phyloP scores from a whole-genome alignment of 1,139 yeast species.

The Pichia sp. region DNA sequence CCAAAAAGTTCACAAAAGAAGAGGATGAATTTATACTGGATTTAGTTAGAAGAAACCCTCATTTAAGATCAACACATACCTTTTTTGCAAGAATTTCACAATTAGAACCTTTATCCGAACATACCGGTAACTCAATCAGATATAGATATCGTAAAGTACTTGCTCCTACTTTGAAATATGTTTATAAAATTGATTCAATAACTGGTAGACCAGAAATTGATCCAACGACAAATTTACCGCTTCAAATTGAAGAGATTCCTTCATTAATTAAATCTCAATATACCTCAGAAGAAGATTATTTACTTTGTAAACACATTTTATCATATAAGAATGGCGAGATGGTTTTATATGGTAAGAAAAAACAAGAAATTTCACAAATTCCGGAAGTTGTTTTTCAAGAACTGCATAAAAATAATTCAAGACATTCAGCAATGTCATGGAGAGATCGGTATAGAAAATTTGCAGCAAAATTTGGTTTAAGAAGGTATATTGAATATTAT shows the following conservation, averaged over 20 bases:
- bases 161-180: conserved; percentile 45
- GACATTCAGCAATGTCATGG: conserved; percentile 65
- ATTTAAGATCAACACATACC: conserved; percentile 58
- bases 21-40: conserved; percentile 64
- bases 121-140: conserved; percentile 70
- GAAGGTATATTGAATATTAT: conserved; percentile 51
- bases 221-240: conserved; percentile 37
- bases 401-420: conserved; percentile 39
- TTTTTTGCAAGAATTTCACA: conserved; percentile 57
- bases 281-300: conserved; percentile 63
- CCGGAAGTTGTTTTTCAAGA: conserved; percentile 42
- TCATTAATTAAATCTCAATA: conserved; percentile 55
- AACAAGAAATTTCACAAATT: conserved; percentile 28
- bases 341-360: conserved; percentile 21
- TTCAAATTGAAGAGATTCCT: conserved; percentile 41
- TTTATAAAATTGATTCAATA: conserved; percentile 50
- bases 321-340: conserved; percentile 21
- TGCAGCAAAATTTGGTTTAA: conserved; percentile 54
- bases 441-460: conserved; percentile 72
- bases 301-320: conserved; percentile 40
- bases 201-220: conserved; percentile 48
- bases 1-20: conserved; percentile 43
- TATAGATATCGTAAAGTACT: conserved; percentile 60
- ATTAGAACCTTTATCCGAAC: conserved; percentile 44
- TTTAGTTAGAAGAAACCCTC: conserved; percentile 59